These are phyloP conservation scores for Leptomonas pyrrhocoris DNA, from an alignment of 208 protist species.

Conservation along the genomic window DNA sequence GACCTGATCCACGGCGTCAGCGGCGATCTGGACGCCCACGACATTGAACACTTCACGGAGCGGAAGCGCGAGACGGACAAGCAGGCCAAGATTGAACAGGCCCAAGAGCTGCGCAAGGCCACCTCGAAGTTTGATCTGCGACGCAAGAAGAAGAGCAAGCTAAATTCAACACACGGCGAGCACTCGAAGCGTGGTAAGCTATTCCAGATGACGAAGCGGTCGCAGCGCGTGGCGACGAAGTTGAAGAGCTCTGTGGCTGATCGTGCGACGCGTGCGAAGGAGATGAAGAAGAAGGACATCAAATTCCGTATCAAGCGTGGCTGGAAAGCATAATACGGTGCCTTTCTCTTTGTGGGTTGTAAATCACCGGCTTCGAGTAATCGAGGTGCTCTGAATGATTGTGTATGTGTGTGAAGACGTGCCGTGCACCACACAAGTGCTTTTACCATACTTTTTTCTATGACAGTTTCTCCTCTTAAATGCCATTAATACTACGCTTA, in stretches of 20 bases:
- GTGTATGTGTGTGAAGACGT: too few species aligned
- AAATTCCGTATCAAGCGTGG: constrained; percentile 93
- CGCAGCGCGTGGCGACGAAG: constrained; percentile 82
- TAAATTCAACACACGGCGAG: constrained; percentile 86
- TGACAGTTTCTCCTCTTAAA: too few species aligned
- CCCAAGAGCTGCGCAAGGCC: constrained; percentile 79
- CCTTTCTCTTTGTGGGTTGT: too few species aligned
- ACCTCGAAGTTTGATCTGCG: constrained; percentile 88
- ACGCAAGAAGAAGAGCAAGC: constrained; percentile 91
- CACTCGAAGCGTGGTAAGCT: constrained; percentile 90
- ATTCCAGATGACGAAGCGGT: constrained; percentile 92
- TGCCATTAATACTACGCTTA: too few species aligned
- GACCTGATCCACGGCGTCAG: constrained; percentile 84
- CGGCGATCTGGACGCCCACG: constrained; percentile 71
- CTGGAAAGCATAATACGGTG: constrained; percentile 77
- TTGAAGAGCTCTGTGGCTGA: constrained; percentile 82
- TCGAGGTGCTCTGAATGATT: too few species aligned
- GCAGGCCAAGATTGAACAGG: constrained; percentile 83
- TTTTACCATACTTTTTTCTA: too few species aligned
- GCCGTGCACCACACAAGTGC: too few species aligned
- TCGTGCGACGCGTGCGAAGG: constrained; percentile 71
- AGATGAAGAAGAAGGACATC: constrained; percentile 93
- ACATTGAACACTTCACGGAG: constrained; percentile 90
- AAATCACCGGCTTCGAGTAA: too few species aligned
- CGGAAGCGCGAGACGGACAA: constrained; percentile 79